Conservation (phyloP, 1,139 yeast genomes). For the Suhomyces wounanorum region DNA sequence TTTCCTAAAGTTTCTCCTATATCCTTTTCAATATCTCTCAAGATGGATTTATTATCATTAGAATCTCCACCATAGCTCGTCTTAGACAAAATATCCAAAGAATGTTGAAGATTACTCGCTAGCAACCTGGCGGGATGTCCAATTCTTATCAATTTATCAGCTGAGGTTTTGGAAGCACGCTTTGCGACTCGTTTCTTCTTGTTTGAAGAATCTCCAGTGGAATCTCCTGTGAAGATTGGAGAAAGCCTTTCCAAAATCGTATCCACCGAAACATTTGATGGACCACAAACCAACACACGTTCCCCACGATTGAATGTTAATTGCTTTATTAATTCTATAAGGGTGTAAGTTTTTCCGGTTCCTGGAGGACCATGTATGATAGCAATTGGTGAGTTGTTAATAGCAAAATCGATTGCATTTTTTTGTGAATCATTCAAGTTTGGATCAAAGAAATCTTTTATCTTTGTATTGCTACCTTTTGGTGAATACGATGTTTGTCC, state of each 20-base stretch:
- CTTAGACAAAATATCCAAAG: conserved; percentile 73
- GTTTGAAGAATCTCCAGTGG: conserved; percentile 10
- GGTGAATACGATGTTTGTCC: conserved; percentile 40
- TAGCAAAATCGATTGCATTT: conserved; percentile 42
- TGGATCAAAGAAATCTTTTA: conserved; percentile 44
- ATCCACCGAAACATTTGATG: conserved; percentile 94
- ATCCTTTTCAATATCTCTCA: conserved; percentile 70
- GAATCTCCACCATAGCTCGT: conserved; percentile 28
- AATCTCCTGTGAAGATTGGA: conserved; percentile 26
- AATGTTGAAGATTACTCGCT: conserved; percentile 63
- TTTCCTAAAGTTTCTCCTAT: conserved; percentile 60
- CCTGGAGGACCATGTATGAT: conserved; percentile 56
- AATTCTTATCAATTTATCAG: conserved; percentile 67
- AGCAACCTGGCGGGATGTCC: conserved; percentile 93
- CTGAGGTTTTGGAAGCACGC: conserved; percentile 25
- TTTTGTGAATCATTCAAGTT: conserved; percentile 69
- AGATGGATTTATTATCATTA: conserved; percentile 61
- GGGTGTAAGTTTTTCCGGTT: conserved; percentile 70
- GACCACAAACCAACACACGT: conserved; percentile 87
- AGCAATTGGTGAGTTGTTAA: conserved; percentile 42
- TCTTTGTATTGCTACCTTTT: conserved; percentile 12
- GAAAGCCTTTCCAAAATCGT: conserved; percentile 81
- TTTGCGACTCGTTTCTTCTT: conserved; percentile 19
- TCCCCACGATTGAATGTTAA: conserved; percentile 57
- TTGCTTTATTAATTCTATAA: conserved; percentile 83